Conservation (phyloP, 2,329 filamentous ascomycete genomes). For the Cadophora malorum region DNA sequence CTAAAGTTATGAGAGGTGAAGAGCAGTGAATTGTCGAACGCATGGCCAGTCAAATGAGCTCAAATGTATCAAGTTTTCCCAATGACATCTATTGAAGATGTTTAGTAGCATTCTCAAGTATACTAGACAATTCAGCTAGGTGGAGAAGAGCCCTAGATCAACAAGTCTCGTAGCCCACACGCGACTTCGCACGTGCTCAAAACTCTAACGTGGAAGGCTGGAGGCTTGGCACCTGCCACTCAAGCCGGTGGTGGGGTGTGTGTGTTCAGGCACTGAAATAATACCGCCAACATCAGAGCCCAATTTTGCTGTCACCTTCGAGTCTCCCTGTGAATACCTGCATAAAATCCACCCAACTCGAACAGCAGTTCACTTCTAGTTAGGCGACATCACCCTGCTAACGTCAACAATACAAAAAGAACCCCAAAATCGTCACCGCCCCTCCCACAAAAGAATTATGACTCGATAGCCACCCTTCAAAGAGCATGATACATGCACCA, state of each 20-base stretch:
- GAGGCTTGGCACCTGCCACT: conserved; percentile 14
- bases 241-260: conserved; percentile 24
- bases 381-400: background rate
- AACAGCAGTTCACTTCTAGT: background rate
- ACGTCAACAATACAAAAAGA: conserved; percentile 7
- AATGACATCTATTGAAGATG: background rate
- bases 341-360: background rate
- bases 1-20: background rate
- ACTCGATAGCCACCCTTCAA: conserved; percentile 37
- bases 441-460: conserved; percentile 35
- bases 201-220: conserved; percentile 9
- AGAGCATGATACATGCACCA: conserved; percentile 41
- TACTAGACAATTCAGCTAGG: background rate
- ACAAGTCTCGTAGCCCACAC: background rate
- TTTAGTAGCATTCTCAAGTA: background rate
- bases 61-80: too few relatives aligned
- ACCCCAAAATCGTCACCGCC: conserved; percentile 26
- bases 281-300: conserved; percentile 17
- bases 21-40: too few relatives aligned
- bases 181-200: conserved; percentile 16
- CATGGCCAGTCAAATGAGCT: too few relatives aligned
- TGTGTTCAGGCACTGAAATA: conserved; percentile 23
- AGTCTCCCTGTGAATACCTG: background rate
- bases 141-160: background rate
- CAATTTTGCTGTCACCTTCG: conserved; percentile 6